Evolutionary conservation across 2,329 filamentous ascomycete species (phyloP), one percentile per base, ranked within the genome.

Genomic region (Scedosporium aurantiacum): DNA sequence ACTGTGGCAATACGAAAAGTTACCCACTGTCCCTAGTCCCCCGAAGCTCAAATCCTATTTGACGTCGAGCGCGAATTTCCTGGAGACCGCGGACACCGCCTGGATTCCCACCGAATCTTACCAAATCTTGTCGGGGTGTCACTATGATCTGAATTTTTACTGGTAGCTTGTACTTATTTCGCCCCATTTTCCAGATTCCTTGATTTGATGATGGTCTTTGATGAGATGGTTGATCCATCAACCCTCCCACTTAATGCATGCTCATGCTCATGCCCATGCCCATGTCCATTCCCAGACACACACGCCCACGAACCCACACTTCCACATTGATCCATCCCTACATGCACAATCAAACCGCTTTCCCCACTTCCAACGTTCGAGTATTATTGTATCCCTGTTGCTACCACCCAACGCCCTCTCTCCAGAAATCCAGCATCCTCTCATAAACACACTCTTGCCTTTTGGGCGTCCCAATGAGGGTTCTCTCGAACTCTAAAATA

Each of bases 311-410:
- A 55, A 45, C 60, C 45, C 62, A 61, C 60, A 61, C 59, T 63
- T 65, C 60, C 59, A 63, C 66, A 65, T 70, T 66, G 32, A 37
- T 37, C 66, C 32, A 47, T 61, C 52, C 12, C 55, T 61, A 32
- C 23, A 47, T 37, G 14, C 12, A n/a, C 50, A 25, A 58, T 63
- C 58, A 57, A 54, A 54, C 50, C 45, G 47, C 55, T 57, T 61
- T 63, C 60, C n/a, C 37, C 28, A 58, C 58, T 40, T 52, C 21
- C 52, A 58, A 37, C 43, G 40, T 55, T 54, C 23, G 55, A 32
- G 27, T 56, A 45, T 45, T 25, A 50, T 21, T 60, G 50, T n/a
- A 52, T 43, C 43, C 43, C 47, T 61, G 62, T 61, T 60, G 59
- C 37, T 56, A 40, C 45, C 57, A 37, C 47, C 60, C 32, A 32